Percentiles rank a stretch among this genome's conserved stretches.
phyloP scores from a whole-genome alignment of 164 flowering plant species.

The Magnolia officinalis region DNA sequence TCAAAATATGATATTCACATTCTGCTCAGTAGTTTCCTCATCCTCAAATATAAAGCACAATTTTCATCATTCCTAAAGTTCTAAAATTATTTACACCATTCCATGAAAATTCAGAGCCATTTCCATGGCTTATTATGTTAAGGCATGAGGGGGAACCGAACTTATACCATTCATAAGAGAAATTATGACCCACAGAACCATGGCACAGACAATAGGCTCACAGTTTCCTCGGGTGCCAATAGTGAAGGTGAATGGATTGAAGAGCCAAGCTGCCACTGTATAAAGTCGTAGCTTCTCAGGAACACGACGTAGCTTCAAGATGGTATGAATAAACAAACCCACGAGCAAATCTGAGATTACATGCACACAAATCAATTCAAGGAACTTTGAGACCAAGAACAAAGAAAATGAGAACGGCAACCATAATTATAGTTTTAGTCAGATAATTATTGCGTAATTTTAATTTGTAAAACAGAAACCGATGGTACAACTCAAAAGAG shows the following conservation, averaged over 20 bases:
- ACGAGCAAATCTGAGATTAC: constrained; percentile 69
- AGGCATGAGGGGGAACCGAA: constrained; percentile 19
- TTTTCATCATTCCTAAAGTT: neutral
- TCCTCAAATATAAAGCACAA: no score
- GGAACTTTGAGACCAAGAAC: neutral
- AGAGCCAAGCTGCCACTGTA: constrained; percentile 77
- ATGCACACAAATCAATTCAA: neutral
- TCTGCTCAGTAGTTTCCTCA: no score
- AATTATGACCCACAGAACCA: constrained; percentile 73
- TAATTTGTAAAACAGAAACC: neutral
- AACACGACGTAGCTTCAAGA: constrained; percentile 71
- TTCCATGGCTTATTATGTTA: neutral
- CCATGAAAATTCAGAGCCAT: neutral
- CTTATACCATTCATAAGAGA: constrained; percentile 79
- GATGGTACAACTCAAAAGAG: no score
- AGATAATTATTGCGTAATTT: neutral
- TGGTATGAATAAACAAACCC: constrained; percentile 54
- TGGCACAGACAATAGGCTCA: constrained; percentile 90
- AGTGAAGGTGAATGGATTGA: constrained; percentile 95
- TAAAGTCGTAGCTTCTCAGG: constrained; percentile 57
- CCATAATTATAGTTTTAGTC: neutral
- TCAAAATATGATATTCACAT: no score
- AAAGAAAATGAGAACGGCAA: neutral
- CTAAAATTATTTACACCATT: neutral
- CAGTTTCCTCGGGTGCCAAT: constrained; percentile 98